phyloP scores from a whole-genome alignment of 306 rosid species.

The Prunus campanulata region DNA sequence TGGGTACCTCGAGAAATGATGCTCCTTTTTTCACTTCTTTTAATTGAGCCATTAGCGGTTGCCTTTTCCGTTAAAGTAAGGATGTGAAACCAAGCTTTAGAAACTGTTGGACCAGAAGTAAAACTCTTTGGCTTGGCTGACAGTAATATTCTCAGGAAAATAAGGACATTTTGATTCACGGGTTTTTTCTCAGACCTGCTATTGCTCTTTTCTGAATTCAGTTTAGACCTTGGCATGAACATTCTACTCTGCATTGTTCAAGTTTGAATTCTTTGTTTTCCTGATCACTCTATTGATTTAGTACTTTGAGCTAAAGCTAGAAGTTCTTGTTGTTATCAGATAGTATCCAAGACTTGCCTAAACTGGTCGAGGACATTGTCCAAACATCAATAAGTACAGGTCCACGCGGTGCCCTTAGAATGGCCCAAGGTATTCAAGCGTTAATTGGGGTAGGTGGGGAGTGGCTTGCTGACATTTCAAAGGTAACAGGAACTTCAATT shows the following conservation, averaged over 20 bases:
- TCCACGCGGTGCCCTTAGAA: conserved; percentile 78
- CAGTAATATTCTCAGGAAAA: not conserved
- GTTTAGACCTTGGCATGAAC: not conserved
- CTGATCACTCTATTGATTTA: not conserved
- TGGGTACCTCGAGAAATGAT: not conserved
- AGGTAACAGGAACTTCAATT: conserved; percentile 30
- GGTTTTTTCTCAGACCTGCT: not conserved
- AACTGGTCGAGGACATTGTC: conserved; percentile 86
- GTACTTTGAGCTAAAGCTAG: conserved; percentile 1
- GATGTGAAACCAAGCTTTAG: not conserved
- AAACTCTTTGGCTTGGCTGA: not conserved
- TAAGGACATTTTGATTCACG: not conserved
- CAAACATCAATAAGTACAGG: conserved; percentile 82
- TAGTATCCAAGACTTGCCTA: conserved; percentile 66
- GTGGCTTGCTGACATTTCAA: conserved; percentile 78
- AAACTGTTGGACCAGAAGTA: not conserved
- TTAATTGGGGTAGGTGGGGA: conserved; percentile 87
- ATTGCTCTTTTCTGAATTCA: not conserved
- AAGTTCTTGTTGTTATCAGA: conserved; percentile 42
- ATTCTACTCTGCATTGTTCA: not conserved
- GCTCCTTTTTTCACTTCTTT: not conserved
- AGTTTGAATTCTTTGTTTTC: not conserved
- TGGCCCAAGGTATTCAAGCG: conserved; percentile 91
- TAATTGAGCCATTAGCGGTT: not conserved
- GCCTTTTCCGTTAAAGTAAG: not conserved